Base-by-base conservation (phyloP, 371 early-diverging fungal species). In the Rhizopus stolonifer region DNA sequence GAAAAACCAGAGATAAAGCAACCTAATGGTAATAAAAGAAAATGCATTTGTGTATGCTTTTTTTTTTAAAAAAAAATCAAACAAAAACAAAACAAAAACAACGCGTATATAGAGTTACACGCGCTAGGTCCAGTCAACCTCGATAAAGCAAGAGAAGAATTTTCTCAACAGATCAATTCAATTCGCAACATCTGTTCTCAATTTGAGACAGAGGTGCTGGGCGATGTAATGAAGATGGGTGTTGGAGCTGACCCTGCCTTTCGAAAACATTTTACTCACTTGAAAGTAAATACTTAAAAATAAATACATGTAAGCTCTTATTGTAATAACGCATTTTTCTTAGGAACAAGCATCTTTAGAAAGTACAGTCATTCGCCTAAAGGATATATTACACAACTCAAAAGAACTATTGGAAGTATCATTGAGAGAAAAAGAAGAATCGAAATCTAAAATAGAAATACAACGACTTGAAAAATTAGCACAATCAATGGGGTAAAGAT, bases 181-280 rank as follows among this genome's bases (percentile, higher is more conserved):
- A 78, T 83, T 39, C 80, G 83, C 21, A 68, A 79, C 14, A 68
- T 79, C 15, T 81, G 83, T 31, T 73, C 79, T 9, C 80, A 81
- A 33, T 83, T 83, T 44, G 81, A 81, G 43, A 75, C 75, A 7
- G 81, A 81, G 54, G 81, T 81, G 0, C 52, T 82, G 17, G 77
- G 79, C n/a, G 81, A 83, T 59, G 79, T 81, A 7, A 69, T 80
- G 53, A 80, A 76, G 36, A 72, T 77, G 56, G 79, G 83, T 10
- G 73, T 70, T 3, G 80, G 81, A 2, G 77, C 72, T 15, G 76
- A 78, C 44, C 67, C 80, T 15, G 71, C 80, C 1, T 78, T 83
- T 44, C 64, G 76, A 15, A 83, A 79, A 50, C 81, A 83, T 52
- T 75, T 81, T 32, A 75, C 79, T 2, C 71, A 81, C 15, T 65